Evolutionary conservation across 148 eudicot genomes (phyloP).

Genomic region (Nyssa sinensis): DNA sequence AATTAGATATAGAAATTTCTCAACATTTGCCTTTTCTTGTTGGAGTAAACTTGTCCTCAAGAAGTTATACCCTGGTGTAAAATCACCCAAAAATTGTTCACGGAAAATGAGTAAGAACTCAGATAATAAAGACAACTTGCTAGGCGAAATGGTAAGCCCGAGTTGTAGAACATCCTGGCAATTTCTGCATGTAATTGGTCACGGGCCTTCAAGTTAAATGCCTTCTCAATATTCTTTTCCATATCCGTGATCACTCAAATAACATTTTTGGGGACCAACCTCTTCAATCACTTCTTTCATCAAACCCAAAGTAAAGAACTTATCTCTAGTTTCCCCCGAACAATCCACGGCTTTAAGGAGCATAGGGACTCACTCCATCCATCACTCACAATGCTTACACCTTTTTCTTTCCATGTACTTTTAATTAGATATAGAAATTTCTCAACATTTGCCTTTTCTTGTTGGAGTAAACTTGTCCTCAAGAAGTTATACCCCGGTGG

Average conservation of each 20-base stretch:
- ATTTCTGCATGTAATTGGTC: neutral
- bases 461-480: conserved; percentile 20
- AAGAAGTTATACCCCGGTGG: conserved; percentile 16
- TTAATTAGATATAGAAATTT: conserved; percentile 5
- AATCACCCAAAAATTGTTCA: conserved; percentile 11
- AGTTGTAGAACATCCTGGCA: conserved; percentile 14
- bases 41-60: conserved; percentile 23
- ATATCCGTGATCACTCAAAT: conserved; percentile 6
- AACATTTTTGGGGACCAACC: neutral
- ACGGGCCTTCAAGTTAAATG: neutral
- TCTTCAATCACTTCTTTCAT: neutral
- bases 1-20: conserved; percentile 6
- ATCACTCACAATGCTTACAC: conserved; percentile 19
- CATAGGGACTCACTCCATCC: conserved; percentile 25
- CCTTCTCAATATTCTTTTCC: conserved; percentile 3
- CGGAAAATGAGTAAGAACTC: conserved; percentile 11
- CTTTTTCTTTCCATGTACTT: conserved; percentile 4
- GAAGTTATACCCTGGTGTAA: conserved; percentile 9
- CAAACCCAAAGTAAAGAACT: neutral
- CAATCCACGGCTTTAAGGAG: neutral
- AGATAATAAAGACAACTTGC: conserved; percentile 18
- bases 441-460: conserved; percentile 17
- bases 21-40: conserved; percentile 16
- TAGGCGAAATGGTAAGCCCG: conserved; percentile 23
- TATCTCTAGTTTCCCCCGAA: neutral